phyloP scores from a whole-genome alignment of 2,329 filamentous ascomycete species.

The Dactylellina sp. region DNA sequence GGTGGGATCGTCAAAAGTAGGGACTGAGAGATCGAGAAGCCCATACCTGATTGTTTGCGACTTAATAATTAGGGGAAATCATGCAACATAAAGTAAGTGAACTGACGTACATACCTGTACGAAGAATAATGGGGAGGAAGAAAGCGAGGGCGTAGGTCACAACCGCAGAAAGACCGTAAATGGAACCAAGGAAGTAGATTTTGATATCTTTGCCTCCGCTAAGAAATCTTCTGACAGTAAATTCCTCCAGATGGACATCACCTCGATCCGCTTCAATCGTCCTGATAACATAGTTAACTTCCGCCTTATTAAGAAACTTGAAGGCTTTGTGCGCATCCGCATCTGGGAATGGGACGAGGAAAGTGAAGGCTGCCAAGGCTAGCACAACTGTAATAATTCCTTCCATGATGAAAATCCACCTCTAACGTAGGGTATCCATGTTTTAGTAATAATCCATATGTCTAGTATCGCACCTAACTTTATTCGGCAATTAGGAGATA shows the following conservation, averaged over 20 bases:
- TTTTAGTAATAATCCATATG: background rate
- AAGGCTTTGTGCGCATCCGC: slow-evolving; percentile 65
- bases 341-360: slow-evolving; percentile 75
- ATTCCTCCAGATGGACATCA: slow-evolving; percentile 67
- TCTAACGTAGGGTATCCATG: background rate
- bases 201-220: slow-evolving; percentile 65
- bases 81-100: too few species aligned
- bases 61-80: too few species aligned
- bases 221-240: slow-evolving; percentile 73
- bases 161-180: slow-evolving; percentile 76
- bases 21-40: slow-evolving; percentile 72
- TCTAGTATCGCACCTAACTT: background rate
- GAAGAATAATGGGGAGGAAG: slow-evolving; percentile 81
- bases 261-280: slow-evolving; percentile 71
- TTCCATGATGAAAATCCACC: slow-evolving; percentile 59
- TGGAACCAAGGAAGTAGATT: slow-evolving; percentile 65
- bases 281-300: slow-evolving; percentile 64
- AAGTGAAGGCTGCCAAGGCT: slow-evolving; percentile 69
- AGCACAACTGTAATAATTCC: slow-evolving; percentile 69
- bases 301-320: slow-evolving; percentile 68
- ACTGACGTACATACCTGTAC: slow-evolving; percentile 63
- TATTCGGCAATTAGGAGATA: background rate
- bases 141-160: slow-evolving; percentile 81
- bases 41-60: slow-evolving; percentile 66
- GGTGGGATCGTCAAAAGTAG: slow-evolving; percentile 80